Percentiles rank a stretch among this genome's conserved stretches.
Evolutionary conservation across 1,284 basidiomycete species (phyloP).

Genomic region (Rhodotorula glutinis): DNA sequence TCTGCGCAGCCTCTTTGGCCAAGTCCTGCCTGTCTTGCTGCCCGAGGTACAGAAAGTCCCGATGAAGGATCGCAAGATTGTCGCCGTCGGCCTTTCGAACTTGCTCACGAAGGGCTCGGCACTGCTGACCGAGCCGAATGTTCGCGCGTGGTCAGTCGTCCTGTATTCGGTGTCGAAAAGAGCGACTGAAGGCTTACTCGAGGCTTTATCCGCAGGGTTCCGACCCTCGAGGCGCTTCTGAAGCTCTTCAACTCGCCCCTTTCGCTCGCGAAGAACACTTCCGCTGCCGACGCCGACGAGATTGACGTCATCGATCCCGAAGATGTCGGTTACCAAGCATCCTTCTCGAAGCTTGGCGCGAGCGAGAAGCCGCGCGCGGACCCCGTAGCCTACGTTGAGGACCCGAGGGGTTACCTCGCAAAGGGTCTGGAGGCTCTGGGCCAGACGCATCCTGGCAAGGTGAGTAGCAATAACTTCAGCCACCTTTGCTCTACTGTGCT

Average conservation of each 20-base stretch:
- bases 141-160: slow-evolving; percentile 67
- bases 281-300: slow-evolving; percentile 57
- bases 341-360: slow-evolving; percentile 85
- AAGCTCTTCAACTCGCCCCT: slow-evolving; percentile 72
- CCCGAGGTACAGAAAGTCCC: slow-evolving; percentile 77
- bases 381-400: slow-evolving; percentile 50
- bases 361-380: slow-evolving; percentile 54
- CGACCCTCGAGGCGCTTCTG: slow-evolving; percentile 67
- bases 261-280: slow-evolving; percentile 55
- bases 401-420: slow-evolving; percentile 50
- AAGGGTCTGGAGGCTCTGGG: slow-evolving; percentile 46
- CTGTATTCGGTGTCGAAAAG: background rate
- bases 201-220: slow-evolving; percentile 55
- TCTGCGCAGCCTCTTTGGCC: slow-evolving; percentile 68
- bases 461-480: slow-evolving; percentile 35
- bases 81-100: slow-evolving; percentile 75
- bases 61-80: slow-evolving; percentile 76
- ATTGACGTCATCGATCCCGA: slow-evolving; percentile 79
- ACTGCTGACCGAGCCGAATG: slow-evolving; percentile 65
- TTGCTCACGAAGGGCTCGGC: slow-evolving; percentile 69
- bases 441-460: slow-evolving; percentile 48
- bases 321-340: slow-evolving; percentile 82
- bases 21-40: slow-evolving; percentile 74
- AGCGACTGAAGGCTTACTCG: slow-evolving; percentile 11
- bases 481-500: background rate